A percentile compares a stretch with the other conserved stretches of the same genome.
Conservation (phyloP, 1,284 basidiomycete species). For the Ceratobasidium papillatum region DNA sequence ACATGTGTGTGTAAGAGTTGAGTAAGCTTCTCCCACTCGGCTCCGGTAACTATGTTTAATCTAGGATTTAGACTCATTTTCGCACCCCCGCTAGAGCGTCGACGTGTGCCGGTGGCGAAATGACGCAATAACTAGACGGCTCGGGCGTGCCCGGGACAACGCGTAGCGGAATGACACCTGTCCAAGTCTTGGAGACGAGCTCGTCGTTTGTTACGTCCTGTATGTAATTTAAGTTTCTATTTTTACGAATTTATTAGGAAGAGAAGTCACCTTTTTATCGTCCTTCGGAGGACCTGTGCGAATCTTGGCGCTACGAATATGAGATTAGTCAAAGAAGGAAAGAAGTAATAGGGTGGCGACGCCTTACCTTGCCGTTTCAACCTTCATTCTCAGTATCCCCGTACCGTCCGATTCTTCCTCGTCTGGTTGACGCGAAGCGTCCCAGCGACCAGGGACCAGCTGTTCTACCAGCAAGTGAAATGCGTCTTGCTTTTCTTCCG, state of each 20-base stretch:
- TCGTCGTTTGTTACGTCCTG: slow-evolving; percentile 22
- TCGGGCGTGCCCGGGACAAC: slow-evolving; percentile 23
- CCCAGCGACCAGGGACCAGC: slow-evolving; percentile 47
- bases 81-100: slow-evolving; percentile 1
- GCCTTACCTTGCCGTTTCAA: slow-evolving; percentile 47
- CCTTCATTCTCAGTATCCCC: slow-evolving; percentile 47
- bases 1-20: background rate
- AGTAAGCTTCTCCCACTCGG: background rate
- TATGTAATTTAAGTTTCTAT: background rate
- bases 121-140: slow-evolving; percentile 27
- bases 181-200: slow-evolving; percentile 31
- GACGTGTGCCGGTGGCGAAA: slow-evolving; percentile 16
- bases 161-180: slow-evolving; percentile 25
- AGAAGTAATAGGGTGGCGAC: background rate
- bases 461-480: slow-evolving; percentile 45
- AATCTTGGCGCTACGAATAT: slow-evolving; percentile 46
- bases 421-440: slow-evolving; percentile 45
- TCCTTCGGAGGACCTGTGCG: slow-evolving; percentile 47
- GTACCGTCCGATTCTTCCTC: slow-evolving; percentile 47
- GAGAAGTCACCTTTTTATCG: slow-evolving; percentile 43
- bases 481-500: slow-evolving; percentile 42
- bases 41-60: background rate
- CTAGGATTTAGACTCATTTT: background rate
- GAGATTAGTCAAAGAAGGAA: background rate
- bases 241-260: background rate